Base-by-base conservation (phyloP, 495 filamentous ascomycete genomes). In the Daldinia vernicosa region DNA sequence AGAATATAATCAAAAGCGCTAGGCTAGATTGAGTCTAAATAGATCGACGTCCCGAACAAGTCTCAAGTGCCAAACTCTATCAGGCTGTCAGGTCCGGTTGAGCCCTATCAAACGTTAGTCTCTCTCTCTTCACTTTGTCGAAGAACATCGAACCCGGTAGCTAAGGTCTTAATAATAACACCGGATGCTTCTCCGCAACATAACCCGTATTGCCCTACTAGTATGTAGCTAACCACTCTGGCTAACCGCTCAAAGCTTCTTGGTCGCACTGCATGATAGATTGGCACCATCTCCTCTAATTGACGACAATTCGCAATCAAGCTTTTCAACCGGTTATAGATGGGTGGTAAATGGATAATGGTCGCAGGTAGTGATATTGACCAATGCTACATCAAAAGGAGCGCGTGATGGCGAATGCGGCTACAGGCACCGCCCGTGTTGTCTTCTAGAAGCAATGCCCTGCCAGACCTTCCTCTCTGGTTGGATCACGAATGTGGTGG, bases 401-500 rank as follows among this genome's bases (percentile, higher is more conserved):
- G 66, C 70, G 70, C 70, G 70, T 73, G 70, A 73, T 66, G 58
- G 53, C 8, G 52, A 69, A 45, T 73, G 70, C 70, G 70, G 70
- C 70, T 73, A 73, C 70, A 69, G 47, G 51, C 39, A 32, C 52
- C 52, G 19, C 53, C 37, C 62, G 43, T 53, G 33, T 66, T 45
- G 39, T 69, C 66, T 73, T 73, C 70, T 73, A 73, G 70, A 73
- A 73, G 70, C 66, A 65, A 53, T 62, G 24, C 70, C 66, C 53
- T 69, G 62, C 54, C 9, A 17, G 50, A 33, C 9, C n/a, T 27
- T 24, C 19, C 12, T 24, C 15, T 33, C 32, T 73, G 70, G 70
- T 73, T 73, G 70, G 70, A 47, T 39, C 26, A 22, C 52, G 27
- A 51, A 33, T 33, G 40, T 59, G 57, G 57, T 63, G 66, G 66